A percentile compares a stretch with the other conserved stretches of the same genome.
Evolutionary conservation across 441 rosid genomes (phyloP).

Genomic region (Pelargonium citronellum): DNA sequence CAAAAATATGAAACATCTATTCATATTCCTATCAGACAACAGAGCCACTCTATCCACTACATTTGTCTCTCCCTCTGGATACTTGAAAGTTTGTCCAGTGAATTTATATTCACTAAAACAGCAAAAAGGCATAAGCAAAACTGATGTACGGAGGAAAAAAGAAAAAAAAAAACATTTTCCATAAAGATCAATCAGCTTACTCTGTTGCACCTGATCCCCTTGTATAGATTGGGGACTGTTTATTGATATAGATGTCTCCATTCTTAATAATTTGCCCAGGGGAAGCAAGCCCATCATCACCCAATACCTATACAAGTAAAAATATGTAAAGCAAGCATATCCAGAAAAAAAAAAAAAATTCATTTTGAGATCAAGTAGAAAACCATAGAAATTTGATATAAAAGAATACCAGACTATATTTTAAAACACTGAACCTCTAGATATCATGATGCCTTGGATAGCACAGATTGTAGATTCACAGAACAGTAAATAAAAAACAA

Average conservation of each 20-base stretch:
- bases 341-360: no score
- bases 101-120: slow-evolving; percentile 55
- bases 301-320: slow-evolving; percentile 49
- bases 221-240: slow-evolving; percentile 52
- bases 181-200: slow-evolving; percentile 31
- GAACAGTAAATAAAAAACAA: no score
- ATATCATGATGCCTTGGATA: not conserved
- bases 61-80: slow-evolving; percentile 70
- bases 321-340: slow-evolving; percentile 8
- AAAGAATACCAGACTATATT: not conserved
- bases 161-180: not conserved
- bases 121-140: slow-evolving; percentile 15
- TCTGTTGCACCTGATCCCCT: slow-evolving; percentile 33
- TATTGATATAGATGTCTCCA: slow-evolving; percentile 57
- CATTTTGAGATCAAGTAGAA: not conserved
- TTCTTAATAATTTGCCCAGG: slow-evolving; percentile 85
- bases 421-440: not conserved
- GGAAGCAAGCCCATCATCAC: slow-evolving; percentile 79
- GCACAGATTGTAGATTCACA: no score
- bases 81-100: slow-evolving; percentile 48
- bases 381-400: not conserved
- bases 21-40: slow-evolving; percentile 43
- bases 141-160: no score
- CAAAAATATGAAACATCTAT: slow-evolving; percentile 52
- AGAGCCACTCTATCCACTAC: slow-evolving; percentile 88